Evolutionary conservation across 768 basidiomycete genomes (phyloP), one percentile per base, ranked within the genome.

Genomic region (Boletus fagicola): DNA sequence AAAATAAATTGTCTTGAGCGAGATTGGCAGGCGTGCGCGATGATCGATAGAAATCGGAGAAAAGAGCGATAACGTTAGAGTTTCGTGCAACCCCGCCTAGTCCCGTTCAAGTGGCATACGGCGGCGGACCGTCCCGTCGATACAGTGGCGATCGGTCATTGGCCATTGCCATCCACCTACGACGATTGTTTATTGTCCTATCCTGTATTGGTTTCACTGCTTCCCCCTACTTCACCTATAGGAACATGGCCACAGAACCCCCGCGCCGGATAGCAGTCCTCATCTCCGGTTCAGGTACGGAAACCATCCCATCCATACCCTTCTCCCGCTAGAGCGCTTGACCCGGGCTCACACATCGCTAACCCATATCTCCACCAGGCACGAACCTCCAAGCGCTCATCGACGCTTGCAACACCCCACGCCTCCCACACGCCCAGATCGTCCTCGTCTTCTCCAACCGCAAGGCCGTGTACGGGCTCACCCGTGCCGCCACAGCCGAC

Each of bases 331-430:
- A 7, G 33, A 5, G 16, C 18, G 12, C 42, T 22, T 39, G 24
- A 0, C 30, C 46, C 48, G 4, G 10, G 16, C 30, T 38, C 50
- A 18, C 47, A 4, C 39, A 47, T 24, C 16, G 6, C 22, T 4
- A 12, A 31, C 11, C 8, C 9, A 5, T 26, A 4, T 10, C 11
- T 12, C 16, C 13, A 11, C 13, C 62, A 98, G 96, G 97, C 42
- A 90, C 91, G 24, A 99, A 99, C 74, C 85, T 99, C 12, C 94
- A 98, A 75, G 96, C 97, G 1, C 83, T 98, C 59, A 90, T 99
- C 65, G 90, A 98, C 73, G 92, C 94, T 13, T 82, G 83, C 62
- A 78, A 83, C 62, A 90, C 91, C 76, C 83, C n/a, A 69, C 79
- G n/a, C 78, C 96, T 26, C 18, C 88, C 92, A 3, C 70, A 86